Evolutionary conservation across 495 filamentous ascomycete species (phyloP).

Genomic region (Peziza echinospora): DNA sequence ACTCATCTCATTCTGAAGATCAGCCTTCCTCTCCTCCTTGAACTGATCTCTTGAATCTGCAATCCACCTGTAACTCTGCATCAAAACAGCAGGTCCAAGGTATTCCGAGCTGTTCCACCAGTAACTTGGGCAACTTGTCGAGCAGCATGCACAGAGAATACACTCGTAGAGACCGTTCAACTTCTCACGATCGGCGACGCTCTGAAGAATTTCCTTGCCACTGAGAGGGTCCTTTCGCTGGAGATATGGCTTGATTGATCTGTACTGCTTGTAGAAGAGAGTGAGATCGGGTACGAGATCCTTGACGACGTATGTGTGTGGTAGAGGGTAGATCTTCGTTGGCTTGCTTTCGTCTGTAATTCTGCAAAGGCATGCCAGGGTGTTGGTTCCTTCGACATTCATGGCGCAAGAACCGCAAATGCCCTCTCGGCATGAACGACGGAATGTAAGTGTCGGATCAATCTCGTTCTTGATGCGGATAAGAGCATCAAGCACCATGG

Average conservation of each 20-base stretch:
- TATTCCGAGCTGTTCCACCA: conserved; percentile 99
- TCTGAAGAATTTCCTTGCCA: conserved; percentile 76
- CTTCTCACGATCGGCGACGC: conserved; percentile 75
- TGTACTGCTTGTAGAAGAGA: conserved; percentile 99
- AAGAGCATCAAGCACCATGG: conserved; percentile 91
- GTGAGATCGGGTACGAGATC: conserved; percentile 94
- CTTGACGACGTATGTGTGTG: conserved; percentile 98
- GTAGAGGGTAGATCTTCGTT: conserved; percentile 90
- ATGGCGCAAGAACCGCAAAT: conserved; percentile 97
- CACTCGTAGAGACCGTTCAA: conserved; percentile 97
- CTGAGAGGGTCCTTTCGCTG: conserved; percentile 64
- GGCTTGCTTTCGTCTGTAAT: conserved; percentile 70
- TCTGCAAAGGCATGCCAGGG: conserved; percentile 89
- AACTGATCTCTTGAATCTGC: conserved; percentile 80
- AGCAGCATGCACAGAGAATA: conserved; percentile 98
- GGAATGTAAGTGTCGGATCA: conserved; percentile 89
- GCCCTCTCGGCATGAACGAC: conserved; percentile 84
- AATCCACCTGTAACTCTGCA: conserved; percentile 94
- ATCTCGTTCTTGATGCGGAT: conserved; percentile 98
- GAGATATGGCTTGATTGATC: conserved; percentile 96
- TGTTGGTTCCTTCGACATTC: conserved; percentile 98
- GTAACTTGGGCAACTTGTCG: conserved; percentile 91
- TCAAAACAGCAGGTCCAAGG: conserved; percentile 82
- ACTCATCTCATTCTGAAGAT: conserved; percentile 94
- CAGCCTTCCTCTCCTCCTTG: conserved; percentile 64